These are phyloP conservation scores for Cercospora janseana DNA, from an alignment of 2,329 filamentous ascomycete genomes.

Conservation along the genomic window DNA sequence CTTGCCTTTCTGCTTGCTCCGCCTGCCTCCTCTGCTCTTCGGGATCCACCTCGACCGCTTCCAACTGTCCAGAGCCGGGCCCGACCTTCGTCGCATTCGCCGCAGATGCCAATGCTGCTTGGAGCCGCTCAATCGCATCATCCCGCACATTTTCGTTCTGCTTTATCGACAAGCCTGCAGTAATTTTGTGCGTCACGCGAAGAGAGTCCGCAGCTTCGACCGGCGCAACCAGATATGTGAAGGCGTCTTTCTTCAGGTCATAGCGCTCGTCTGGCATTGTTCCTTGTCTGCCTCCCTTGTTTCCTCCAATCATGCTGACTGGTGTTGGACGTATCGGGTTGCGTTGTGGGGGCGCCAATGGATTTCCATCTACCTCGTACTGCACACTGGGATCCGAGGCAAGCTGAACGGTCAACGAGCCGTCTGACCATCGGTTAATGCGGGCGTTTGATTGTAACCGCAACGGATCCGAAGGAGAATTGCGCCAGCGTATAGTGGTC, in stretches of 20 bases:
- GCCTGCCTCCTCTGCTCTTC: slow-evolving; percentile 72
- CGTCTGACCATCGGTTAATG: slow-evolving; percentile 75
- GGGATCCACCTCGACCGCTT: slow-evolving; percentile 69
- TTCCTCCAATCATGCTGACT: slow-evolving; percentile 35
- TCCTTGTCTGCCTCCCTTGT: slow-evolving; percentile 37
- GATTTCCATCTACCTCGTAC: slow-evolving; percentile 70
- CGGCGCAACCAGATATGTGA: slow-evolving; percentile 73
- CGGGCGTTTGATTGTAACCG: slow-evolving; percentile 72
- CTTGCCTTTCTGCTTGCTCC: slow-evolving; percentile 72
- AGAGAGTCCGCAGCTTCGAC: slow-evolving; percentile 66
- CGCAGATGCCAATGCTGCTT: slow-evolving; percentile 64
- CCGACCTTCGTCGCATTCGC: slow-evolving; percentile 55
- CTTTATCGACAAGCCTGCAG: slow-evolving; percentile 67
- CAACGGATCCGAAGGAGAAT: slow-evolving; percentile 62
- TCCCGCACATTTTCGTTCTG: slow-evolving; percentile 68
- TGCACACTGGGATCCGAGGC: slow-evolving; percentile 66
- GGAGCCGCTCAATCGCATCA: slow-evolving; percentile 67
- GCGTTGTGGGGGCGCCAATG: slow-evolving; percentile 60
- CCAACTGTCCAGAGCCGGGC: slow-evolving; percentile 59
- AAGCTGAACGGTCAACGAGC: slow-evolving; percentile 71
- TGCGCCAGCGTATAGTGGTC: slow-evolving; percentile 67
- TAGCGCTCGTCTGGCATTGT: slow-evolving; percentile 52
- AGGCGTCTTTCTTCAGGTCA: slow-evolving; percentile 66
- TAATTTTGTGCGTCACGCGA: slow-evolving; percentile 72
- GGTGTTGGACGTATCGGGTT: slow-evolving; percentile 52